Evolutionary conservation across 2,329 filamentous ascomycete species (phyloP).

Genomic region (Talaromyces piceae): DNA sequence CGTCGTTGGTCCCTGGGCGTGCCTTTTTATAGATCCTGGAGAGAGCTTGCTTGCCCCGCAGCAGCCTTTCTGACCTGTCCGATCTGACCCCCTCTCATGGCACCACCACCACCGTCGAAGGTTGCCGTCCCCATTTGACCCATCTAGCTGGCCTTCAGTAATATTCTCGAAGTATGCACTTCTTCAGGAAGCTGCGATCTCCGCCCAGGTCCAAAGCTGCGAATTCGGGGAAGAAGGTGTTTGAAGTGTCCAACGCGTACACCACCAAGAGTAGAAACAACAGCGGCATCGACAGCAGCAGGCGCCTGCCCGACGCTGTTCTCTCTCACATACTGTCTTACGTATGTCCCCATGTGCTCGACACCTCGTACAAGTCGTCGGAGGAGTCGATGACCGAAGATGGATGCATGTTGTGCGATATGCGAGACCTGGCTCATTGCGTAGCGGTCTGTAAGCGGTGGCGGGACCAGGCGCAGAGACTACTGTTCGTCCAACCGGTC

Average conservation of each 20-base stretch:
- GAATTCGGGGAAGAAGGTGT: not conserved
- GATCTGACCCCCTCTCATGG: not conserved
- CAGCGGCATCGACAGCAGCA: slow-evolving; percentile 30
- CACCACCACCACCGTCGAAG: not conserved
- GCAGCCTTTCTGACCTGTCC: not conserved
- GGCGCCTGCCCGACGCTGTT: slow-evolving; percentile 58
- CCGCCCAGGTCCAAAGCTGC: not conserved
- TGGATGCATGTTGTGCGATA: slow-evolving; percentile 87
- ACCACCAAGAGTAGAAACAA: not conserved
- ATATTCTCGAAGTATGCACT: not conserved
- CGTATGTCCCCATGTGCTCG: slow-evolving; percentile 74
- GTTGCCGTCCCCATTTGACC: not conserved
- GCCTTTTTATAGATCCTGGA: not conserved
- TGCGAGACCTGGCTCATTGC: slow-evolving; percentile 79
- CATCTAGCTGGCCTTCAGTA: not conserved
- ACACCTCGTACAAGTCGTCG: slow-evolving; percentile 72
- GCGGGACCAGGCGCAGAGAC: slow-evolving; percentile 49
- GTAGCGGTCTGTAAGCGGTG: slow-evolving; percentile 67
- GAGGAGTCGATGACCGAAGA: slow-evolving; percentile 72
- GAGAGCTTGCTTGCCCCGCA: not conserved
- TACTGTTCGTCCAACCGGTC: slow-evolving; percentile 54
- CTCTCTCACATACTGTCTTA: slow-evolving; percentile 70
- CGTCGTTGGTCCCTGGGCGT: too few species aligned
- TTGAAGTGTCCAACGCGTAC: not conserved
- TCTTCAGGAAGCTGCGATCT: slow-evolving; percentile 1